phyloP scores from a whole-genome alignment of 169 alveolate species.

The Cryptosporidium baileyi region DNA sequence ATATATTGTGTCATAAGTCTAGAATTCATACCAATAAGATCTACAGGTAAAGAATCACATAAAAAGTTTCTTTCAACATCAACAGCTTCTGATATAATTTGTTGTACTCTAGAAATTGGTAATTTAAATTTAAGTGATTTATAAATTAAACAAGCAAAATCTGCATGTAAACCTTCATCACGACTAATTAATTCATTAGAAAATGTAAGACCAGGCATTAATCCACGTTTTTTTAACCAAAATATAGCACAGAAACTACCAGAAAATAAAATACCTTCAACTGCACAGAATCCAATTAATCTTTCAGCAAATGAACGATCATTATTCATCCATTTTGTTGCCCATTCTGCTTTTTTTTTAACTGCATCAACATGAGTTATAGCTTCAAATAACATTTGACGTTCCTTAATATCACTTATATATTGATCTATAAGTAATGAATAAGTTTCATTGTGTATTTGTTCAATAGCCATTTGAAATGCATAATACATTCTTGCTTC shows the following conservation, averaged over 20 bases:
- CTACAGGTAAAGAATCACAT: constrained; percentile 95
- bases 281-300: constrained; percentile 85
- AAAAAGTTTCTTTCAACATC: constrained; percentile 95
- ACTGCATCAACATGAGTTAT: constrained; percentile 92
- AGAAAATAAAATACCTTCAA: constrained; percentile 97
- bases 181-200: constrained; percentile 96
- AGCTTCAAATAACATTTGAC: constrained; percentile 92
- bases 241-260: constrained; percentile 98
- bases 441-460: constrained; percentile 98
- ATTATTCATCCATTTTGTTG: constrained; percentile 95
- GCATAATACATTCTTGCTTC: constrained; percentile 98
- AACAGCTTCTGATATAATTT: constrained; percentile 95
- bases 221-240: constrained; percentile 98
- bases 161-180: constrained; percentile 99
- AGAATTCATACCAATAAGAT: constrained; percentile 98
- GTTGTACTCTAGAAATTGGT: constrained; percentile 89
- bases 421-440: constrained; percentile 86
- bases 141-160: constrained; percentile 96
- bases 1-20: constrained; percentile 93
- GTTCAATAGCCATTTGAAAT: constrained; percentile 97
- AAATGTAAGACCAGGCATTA: constrained; percentile 96
- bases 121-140: constrained; percentile 88
- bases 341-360: constrained; percentile 95
- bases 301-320: constrained; percentile 94
- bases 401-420: constrained; percentile 91